These are phyloP conservation scores for Penicillium roqueforti DNA, from an alignment of 495 filamentous ascomycete genomes.

Conservation along the genomic window DNA sequence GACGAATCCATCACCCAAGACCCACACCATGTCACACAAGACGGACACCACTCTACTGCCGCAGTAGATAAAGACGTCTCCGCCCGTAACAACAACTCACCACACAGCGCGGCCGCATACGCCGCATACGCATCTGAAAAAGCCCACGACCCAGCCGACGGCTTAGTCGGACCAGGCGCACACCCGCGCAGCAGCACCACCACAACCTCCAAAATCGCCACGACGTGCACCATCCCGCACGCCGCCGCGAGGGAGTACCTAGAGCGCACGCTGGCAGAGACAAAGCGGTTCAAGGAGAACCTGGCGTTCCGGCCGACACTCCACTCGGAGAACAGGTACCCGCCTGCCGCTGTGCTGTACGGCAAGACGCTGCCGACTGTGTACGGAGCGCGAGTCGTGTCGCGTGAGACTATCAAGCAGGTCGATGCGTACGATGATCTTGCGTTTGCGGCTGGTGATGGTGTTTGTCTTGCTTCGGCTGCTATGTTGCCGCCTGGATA, in stretches of 20 bases:
- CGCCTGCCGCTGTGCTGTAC: conserved; percentile 81
- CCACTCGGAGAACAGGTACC: conserved; percentile 65
- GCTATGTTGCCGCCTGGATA: conserved; percentile 87
- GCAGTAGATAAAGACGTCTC: conserved; percentile 11
- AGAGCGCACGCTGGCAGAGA: conserved; percentile 65
- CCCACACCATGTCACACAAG: background rate
- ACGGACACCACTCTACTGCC: background rate
- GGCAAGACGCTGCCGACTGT: conserved; percentile 84
- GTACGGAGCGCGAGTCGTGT: conserved; percentile 67
- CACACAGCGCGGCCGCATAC: conserved; percentile 12
- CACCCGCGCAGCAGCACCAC: conserved; percentile 28
- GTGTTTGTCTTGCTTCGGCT: conserved; percentile 79
- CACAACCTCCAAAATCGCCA: conserved; percentile 32
- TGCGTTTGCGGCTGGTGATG: conserved; percentile 82
- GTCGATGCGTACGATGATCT: conserved; percentile 83
- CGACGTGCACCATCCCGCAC: conserved; percentile 46
- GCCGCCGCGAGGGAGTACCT: conserved; percentile 67
- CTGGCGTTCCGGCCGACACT: conserved; percentile 57
- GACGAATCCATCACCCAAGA: conserved; percentile 20
- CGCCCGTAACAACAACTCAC: background rate
- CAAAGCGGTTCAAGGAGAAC: conserved; percentile 68
- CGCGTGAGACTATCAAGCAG: conserved; percentile 63
- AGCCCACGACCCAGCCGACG: conserved; percentile 29
- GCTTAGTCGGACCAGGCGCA: conserved; percentile 33
- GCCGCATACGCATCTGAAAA: conserved; percentile 13